phyloP scores from a whole-genome alignment of 352 stramenopile genomes.

The Pythium periplocum region DNA sequence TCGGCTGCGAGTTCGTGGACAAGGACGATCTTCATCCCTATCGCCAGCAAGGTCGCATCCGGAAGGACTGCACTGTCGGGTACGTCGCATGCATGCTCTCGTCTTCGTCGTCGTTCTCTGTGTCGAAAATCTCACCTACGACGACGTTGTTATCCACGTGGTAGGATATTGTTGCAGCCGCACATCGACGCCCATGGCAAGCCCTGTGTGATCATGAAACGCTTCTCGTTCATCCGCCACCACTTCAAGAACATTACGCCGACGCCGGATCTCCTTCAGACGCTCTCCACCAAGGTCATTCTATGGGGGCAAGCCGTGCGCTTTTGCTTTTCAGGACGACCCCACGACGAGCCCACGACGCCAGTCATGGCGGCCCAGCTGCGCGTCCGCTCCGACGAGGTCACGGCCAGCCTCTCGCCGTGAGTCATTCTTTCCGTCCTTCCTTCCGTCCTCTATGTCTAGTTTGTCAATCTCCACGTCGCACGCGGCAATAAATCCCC shows the following conservation, averaged over 20 bases:
- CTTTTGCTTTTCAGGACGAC: constrained; percentile 40
- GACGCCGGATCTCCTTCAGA: constrained; percentile 45
- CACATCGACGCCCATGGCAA: constrained; percentile 30
- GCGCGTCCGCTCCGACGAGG: too few relatives aligned
- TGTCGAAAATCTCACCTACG: background rate
- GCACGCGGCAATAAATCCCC: too few relatives aligned
- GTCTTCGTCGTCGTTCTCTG: background rate
- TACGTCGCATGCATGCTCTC: constrained; percentile 7
- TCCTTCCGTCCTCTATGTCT: too few relatives aligned
- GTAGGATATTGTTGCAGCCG: constrained; percentile 29
- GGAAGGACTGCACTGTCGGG: constrained; percentile 57
- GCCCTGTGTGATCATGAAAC: constrained; percentile 48
- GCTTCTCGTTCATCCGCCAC: constrained; percentile 65
- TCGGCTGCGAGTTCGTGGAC: constrained; percentile 44
- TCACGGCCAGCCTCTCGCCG: too few relatives aligned
- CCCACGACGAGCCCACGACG: constrained; percentile 1
- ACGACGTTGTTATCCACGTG: constrained; percentile 1
- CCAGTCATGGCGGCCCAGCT: too few relatives aligned
- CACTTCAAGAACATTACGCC: constrained; percentile 38
- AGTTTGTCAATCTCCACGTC: too few relatives aligned
- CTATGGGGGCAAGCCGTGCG: constrained; percentile 57
- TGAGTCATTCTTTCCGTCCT: too few relatives aligned
- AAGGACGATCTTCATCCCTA: constrained; percentile 49
- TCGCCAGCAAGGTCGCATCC: constrained; percentile 23
- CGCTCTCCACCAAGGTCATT: constrained; percentile 58